phyloP scores from a whole-genome alignment of 139 green algal species.

The Chlamydomonas urium region DNA sequence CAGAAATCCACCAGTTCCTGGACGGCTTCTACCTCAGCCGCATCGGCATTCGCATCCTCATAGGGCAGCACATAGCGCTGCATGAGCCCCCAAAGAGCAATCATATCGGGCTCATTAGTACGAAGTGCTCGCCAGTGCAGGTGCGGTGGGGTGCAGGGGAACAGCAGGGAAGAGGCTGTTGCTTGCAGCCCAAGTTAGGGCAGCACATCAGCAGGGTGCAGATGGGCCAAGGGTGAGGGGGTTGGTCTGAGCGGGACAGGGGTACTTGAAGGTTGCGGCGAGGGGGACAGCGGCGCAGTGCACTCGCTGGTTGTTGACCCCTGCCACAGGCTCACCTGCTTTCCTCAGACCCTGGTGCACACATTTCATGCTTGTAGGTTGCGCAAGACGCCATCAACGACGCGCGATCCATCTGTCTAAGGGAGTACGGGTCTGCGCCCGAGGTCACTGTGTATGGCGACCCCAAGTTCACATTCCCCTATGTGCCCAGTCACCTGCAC shows the following conservation, averaged over 20 bases:
- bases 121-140: conserved; percentile 65
- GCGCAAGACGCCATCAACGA: conserved; percentile 87
- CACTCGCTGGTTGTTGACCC: too few relatives aligned
- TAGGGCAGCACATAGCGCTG: conserved; percentile 93
- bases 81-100: conserved; percentile 73
- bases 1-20: conserved; percentile 97
- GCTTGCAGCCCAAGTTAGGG: too few relatives aligned
- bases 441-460: conserved; percentile 84
- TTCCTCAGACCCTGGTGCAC: background rate
- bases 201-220: too few relatives aligned
- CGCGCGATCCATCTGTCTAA: conserved; percentile 87
- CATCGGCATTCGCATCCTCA: conserved; percentile 98
- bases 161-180: too few relatives aligned
- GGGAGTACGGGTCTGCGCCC: conserved; percentile 54
- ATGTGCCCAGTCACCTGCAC: conserved; percentile 95
- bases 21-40: conserved; percentile 96
- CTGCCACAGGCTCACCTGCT: too few relatives aligned
- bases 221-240: too few relatives aligned
- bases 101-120: conserved; percentile 91
- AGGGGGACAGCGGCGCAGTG: too few relatives aligned
- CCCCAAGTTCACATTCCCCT: conserved; percentile 86
- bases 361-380: conserved; percentile 35
- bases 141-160: conserved; percentile 25
- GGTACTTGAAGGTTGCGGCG: too few relatives aligned
- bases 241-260: too few relatives aligned